Base-by-base conservation (phyloP, 2,329 filamentous ascomycete genomes). In the Alternaria ventricosa region DNA sequence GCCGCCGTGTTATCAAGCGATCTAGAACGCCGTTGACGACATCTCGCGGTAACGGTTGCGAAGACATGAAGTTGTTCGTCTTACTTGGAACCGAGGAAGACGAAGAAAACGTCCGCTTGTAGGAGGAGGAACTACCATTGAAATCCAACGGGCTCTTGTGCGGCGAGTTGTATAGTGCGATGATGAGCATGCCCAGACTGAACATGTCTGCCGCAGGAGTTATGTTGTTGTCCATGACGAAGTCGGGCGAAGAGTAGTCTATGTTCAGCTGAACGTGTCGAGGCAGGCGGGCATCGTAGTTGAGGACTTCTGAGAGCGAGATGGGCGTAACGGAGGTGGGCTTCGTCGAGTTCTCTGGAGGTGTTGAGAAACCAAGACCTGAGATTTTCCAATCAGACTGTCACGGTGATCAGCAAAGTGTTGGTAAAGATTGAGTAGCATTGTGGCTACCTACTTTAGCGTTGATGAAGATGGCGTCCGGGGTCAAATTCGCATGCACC, bases 351-450 rank as follows among this genome's bases (percentile, higher is more conserved):
- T 88, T 87, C 71, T 94, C 92, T 53, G 92, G 88, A 13, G 94
- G 92, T 49, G 92, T 92, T 77, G 92, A 93, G 79, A 97, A 99
- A 0, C 92, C 89, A 43, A 99, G 86, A n/a, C 95, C 96, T 71
- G 94, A 95, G 65, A 99, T 92, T 79, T 99, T 99, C 96, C 96
- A 99, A 80, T 99, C 96, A 51, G 93, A 97, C 90, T 92, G 74
- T 74, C 65, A 61, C 65, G 18, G 55, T 13, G 50, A 76, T 80
- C 68, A 80, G 79, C 58, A 71, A 62, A 41, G 23, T 41, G 45
- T 28, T 60, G 58, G 27, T 9, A 55, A 51, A 36, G 54, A 50
- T 56, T 33, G 43, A 57, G 60, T 66, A 65, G 59, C 44, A 60
- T 63, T 44, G 30, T 65, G 68, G 20, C 75, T 75, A 66, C 86